Percentiles rank a stretch among this genome's conserved stretches.
phyloP scores from a whole-genome alignment of 129 eudicot genomes.

The Logfia minima region DNA sequence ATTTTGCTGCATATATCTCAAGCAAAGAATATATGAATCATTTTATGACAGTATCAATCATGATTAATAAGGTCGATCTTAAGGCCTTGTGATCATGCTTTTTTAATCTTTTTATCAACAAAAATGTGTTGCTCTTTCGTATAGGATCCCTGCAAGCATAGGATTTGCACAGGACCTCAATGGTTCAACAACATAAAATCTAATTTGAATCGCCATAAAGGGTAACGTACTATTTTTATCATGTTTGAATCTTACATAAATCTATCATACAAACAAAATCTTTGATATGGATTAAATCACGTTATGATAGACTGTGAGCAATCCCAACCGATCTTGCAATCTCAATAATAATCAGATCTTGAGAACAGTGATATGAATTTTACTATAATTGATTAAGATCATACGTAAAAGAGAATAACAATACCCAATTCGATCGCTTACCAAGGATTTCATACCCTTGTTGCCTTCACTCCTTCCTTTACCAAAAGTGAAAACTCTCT shows the following conservation, averaged over 20 bases:
- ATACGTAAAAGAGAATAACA: neutral
- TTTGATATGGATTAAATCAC: no score
- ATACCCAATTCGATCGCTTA: constrained; percentile 34
- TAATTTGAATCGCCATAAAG: no score
- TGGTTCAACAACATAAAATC: neutral
- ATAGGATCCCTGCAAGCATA: neutral
- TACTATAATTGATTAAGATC: neutral
- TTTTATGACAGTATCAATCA: no score
- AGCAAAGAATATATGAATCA: neutral
- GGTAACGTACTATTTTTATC: no score
- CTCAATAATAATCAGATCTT: neutral
- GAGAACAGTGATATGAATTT: neutral
- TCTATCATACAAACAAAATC: no score
- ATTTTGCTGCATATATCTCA: neutral
- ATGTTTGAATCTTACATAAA: no score
- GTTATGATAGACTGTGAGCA: neutral
- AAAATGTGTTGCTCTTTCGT: neutral
- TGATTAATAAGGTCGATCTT: no score
- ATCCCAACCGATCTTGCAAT: neutral
- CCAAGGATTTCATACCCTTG: constrained; percentile 97
- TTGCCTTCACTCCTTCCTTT: constrained; percentile 97
- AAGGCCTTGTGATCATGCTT: neutral
- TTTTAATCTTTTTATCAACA: neutral
- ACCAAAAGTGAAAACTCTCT: constrained; percentile 93
- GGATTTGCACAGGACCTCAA: neutral